Evolutionary conservation across 495 filamentous ascomycete genomes (phyloP).

Genomic region (Xylaria telfairii): DNA sequence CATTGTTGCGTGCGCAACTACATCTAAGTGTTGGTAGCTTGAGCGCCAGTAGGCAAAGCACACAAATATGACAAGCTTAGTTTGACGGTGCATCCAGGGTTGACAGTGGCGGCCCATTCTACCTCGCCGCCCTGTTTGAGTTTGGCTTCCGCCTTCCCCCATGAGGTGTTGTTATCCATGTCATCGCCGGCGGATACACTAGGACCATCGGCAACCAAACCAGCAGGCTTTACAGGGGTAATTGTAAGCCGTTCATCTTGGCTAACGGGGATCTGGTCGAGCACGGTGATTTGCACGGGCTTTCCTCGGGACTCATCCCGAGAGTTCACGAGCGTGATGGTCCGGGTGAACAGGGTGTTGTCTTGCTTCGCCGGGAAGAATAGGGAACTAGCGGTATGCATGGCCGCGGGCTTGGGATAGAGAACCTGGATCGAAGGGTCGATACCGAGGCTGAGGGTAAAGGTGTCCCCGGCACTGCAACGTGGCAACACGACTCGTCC

Average conservation of each 20-base stretch:
- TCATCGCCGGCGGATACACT: constrained; percentile 45
- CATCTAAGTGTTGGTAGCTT: constrained; percentile 1
- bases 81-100: constrained; percentile 61
- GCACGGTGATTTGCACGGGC: constrained; percentile 59
- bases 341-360: constrained; percentile 57
- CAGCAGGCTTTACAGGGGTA: constrained; percentile 58
- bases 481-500: constrained; percentile 64
- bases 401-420: constrained; percentile 68
- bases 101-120: constrained; percentile 63
- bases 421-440: constrained; percentile 66
- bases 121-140: constrained; percentile 68
- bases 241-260: constrained; percentile 68
- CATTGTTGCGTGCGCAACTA: neutral
- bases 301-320: constrained; percentile 48
- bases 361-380: constrained; percentile 42
- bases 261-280: constrained; percentile 72
- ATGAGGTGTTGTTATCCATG: constrained; percentile 37
- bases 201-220: constrained; percentile 55
- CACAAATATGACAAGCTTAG: constrained; percentile 70
- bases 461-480: constrained; percentile 64
- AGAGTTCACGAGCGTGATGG: constrained; percentile 64
- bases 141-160: constrained; percentile 56
- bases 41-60: constrained; percentile 57
- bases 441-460: constrained; percentile 68
- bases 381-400: constrained; percentile 56